A percentile compares a stretch with the other conserved stretches of the same genome.
phyloP scores from a whole-genome alignment of 192 early-diverging fungal species.

The Jimgerdemannia lactiflua region DNA sequence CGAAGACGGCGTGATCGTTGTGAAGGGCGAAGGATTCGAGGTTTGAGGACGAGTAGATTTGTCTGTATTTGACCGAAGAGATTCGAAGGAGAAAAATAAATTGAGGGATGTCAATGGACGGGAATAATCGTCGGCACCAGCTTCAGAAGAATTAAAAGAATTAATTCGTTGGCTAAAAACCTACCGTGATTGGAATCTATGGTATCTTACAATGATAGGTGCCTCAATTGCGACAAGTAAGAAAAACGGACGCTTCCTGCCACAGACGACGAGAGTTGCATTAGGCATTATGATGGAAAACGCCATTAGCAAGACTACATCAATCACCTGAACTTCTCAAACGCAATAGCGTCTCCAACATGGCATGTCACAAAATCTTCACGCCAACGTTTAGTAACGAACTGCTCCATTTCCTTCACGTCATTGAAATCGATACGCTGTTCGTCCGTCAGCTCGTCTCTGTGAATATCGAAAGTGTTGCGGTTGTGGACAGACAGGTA shows the following conservation, averaged over 20 bases:
- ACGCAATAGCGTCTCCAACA: conserved; percentile 41
- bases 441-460: neutral
- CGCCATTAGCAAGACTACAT: neutral
- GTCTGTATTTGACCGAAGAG: neutral
- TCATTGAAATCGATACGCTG: conserved; percentile 41
- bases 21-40: conserved; percentile 59
- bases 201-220: conserved; percentile 67
- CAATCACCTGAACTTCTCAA: conserved; percentile 50
- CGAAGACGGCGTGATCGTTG: conserved; percentile 53
- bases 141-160: conserved; percentile 3
- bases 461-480: neutral
- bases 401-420: conserved; percentile 54
- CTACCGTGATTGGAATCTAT: conserved; percentile 46
- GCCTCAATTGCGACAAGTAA: conserved; percentile 84
- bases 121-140: too few species aligned
- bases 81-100: neutral
- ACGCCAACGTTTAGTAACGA: conserved; percentile 77
- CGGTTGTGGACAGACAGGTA: conserved; percentile 25
- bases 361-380: conserved; percentile 71
- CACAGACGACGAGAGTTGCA: neutral
- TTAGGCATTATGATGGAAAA: neutral
- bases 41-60: neutral
- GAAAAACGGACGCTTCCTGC: conserved; percentile 77
- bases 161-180: too few species aligned
- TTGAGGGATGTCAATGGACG: neutral